Percentiles rank a stretch among this genome's conserved stretches.
Evolutionary conservation across 164 flowering plant genomes (phyloP).

Genomic region (Chimonanthus salicifolius): DNA sequence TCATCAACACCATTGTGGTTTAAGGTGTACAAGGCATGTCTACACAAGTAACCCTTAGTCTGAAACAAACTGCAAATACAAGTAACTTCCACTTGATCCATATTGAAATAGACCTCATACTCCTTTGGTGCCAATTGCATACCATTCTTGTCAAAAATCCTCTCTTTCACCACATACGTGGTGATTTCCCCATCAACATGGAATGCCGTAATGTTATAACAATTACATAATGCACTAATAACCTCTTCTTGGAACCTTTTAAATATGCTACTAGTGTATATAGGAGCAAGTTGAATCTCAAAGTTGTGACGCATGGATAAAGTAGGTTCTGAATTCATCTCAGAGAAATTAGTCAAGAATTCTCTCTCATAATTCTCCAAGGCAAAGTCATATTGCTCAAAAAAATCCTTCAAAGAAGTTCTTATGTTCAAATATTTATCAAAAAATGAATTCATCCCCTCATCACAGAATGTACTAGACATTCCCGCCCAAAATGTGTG

Average conservation of each 20-base stretch:
- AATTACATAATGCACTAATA: conserved; percentile 28
- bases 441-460: conserved; percentile 31
- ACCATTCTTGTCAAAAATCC: too few species aligned
- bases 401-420: conserved; percentile 66
- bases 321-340: conserved; percentile 23
- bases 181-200: conserved; percentile 1
- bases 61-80: too few species aligned
- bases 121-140: too few species aligned
- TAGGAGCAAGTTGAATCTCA: conserved; percentile 38
- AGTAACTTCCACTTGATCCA: too few species aligned
- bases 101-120: too few species aligned
- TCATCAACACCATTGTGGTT: too few species aligned
- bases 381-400: conserved; percentile 55
- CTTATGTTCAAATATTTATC: conserved; percentile 53
- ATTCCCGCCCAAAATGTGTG: background rate
- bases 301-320: conserved; percentile 38
- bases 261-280: conserved; percentile 45
- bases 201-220: background rate
- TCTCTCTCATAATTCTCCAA: conserved; percentile 43
- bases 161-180: too few species aligned
- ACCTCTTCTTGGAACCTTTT: conserved; percentile 42
- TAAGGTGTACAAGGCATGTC: too few species aligned
- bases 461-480: background rate
- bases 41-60: too few species aligned
- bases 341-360: conserved; percentile 36